These are phyloP conservation scores for Carex arenaria DNA, from an alignment of 202 grass and related monocot genomes.

Conservation along the genomic window DNA sequence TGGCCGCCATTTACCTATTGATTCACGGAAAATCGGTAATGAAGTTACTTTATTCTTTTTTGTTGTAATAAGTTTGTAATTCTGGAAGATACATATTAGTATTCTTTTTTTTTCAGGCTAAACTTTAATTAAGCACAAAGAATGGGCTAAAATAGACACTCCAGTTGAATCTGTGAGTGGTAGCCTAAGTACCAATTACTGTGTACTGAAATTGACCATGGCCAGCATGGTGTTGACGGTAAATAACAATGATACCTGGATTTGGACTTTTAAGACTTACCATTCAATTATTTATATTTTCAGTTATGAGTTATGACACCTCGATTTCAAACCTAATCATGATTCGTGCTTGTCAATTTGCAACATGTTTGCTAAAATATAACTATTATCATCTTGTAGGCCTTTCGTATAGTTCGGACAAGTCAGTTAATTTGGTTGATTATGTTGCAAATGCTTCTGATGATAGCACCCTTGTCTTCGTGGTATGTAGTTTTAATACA, in stretches of 20 bases:
- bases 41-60: background rate
- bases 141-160: background rate
- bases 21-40: slow-evolving; percentile 72
- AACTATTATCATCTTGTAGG: slow-evolving; percentile 36
- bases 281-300: background rate
- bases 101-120: background rate
- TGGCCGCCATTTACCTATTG: slow-evolving; percentile 68
- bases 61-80: background rate
- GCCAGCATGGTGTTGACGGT: background rate
- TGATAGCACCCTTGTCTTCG: slow-evolving; percentile 63
- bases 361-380: background rate
- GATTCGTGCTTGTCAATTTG: background rate
- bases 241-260: background rate
- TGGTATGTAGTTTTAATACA: slow-evolving; percentile 47
- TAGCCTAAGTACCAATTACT: background rate
- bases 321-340: background rate
- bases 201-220: background rate
- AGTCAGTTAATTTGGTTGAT: slow-evolving; percentile 76
- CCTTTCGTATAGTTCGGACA: slow-evolving; percentile 83
- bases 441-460: slow-evolving; percentile 77
- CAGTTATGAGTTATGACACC: background rate
- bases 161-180: background rate
- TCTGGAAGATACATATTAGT: background rate
- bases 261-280: background rate
- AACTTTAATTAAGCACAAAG: background rate